phyloP scores from a whole-genome alignment of 73 alveolate genomes.

The Blepharisma stoltei region DNA sequence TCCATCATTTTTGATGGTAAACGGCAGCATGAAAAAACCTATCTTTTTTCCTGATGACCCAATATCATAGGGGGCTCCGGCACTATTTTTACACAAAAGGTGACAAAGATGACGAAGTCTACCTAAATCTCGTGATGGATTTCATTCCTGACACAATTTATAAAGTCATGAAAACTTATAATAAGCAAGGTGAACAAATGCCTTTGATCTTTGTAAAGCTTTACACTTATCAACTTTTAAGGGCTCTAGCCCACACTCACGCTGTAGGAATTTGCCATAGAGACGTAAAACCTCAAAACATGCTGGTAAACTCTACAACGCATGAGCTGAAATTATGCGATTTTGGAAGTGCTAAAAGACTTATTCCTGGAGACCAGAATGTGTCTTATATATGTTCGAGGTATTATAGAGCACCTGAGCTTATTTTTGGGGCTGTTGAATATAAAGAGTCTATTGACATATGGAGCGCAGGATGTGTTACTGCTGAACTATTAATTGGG shows the following conservation, averaged over 20 bases:
- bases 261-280: constrained; percentile 74
- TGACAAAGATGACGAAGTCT: constrained; percentile 62
- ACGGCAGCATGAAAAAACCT: too few relatives aligned
- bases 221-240: constrained; percentile 78
- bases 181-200: constrained; percentile 74
- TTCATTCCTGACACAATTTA: constrained; percentile 55
- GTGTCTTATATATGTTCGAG: constrained; percentile 70
- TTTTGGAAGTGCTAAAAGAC: constrained; percentile 88
- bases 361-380: constrained; percentile 76
- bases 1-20: too few relatives aligned
- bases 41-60: too few relatives aligned
- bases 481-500: constrained; percentile 70
- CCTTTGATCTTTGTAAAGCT: constrained; percentile 82
- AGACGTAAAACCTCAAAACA: constrained; percentile 77
- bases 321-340: constrained; percentile 74
- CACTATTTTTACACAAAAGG: constrained; percentile 88
- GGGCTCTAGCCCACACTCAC: constrained; percentile 84
- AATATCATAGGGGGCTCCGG: too few relatives aligned
- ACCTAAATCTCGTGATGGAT: constrained; percentile 70
- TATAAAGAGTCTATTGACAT: constrained; percentile 73
- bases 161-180: constrained; percentile 79
- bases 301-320: constrained; percentile 47
- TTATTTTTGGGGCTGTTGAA: constrained; percentile 72
- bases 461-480: constrained; percentile 81
- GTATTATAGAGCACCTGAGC: constrained; percentile 81